Evolutionary conservation across 805 yeast species (phyloP), one percentile per base, ranked within the genome.

Genomic region (Jamesozyma jinghongensis): DNA sequence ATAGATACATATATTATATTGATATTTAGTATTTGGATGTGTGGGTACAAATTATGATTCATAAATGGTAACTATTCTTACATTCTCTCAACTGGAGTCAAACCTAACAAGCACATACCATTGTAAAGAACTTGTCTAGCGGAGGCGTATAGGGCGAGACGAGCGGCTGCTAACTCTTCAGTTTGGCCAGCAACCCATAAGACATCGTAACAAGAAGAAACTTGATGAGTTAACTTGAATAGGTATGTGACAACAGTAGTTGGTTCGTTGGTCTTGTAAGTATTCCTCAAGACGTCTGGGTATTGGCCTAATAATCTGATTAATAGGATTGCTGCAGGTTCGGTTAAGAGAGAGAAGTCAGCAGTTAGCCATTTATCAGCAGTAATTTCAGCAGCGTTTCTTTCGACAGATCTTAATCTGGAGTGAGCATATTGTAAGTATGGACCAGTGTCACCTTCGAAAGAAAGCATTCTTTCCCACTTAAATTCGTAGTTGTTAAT

Each of bases 391-490:
- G 58, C 31, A 17, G 94, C 77, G 54, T 85, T 85, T 70, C 97
- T 82, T 67, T 85, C 88, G 54, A 92, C 87, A 5, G 97, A 87
- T 67, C 94, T 77, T 61, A 92, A 77, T 67, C 98, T 85, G 17
- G 97, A 87, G 68, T 92, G 98, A 34, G 98, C 97, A 60, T 92
- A 92, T 67, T 92, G 98, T 62, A 92, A 74, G 68, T 92, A 92
- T 45, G 98, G 97, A 62, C 98, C 98, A 42, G 98, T 92, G 67
- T 92, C 98, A 67, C 98, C 98, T 71, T 92, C 98, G 51, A 92
- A 88, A 3, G 97, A 86, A 34, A 84, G 74, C 97, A 92, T 92
- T 71, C 98, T 83, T 56, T 85, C 86, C 98, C 98, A 92, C 66
- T 86, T 85, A 69, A 92, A 92, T 56, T 81, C 85, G 69, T 92